Percentiles rank a stretch among this genome's conserved stretches.
phyloP scores from a whole-genome alignment of 2,329 filamentous ascomycete genomes.

The Sporothrix brasiliensis region DNA sequence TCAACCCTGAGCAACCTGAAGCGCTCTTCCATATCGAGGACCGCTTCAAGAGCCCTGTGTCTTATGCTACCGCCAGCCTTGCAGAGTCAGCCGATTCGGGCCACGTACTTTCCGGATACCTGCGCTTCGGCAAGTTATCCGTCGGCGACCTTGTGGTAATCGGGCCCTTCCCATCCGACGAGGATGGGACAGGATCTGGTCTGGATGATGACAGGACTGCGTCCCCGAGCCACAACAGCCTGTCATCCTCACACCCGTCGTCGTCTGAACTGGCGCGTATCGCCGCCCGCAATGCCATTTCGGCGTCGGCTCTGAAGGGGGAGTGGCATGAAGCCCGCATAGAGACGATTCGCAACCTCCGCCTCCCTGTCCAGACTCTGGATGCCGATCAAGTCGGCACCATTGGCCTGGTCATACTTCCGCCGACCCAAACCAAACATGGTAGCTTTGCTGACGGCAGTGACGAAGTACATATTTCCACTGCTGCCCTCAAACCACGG shows the following conservation, averaged over 20 bases:
- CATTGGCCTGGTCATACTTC: conserved; percentile 71
- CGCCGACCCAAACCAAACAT: conserved; percentile 36
- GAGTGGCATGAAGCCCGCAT: conserved; percentile 83
- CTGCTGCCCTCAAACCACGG: conserved; percentile 51
- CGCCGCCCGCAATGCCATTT: conserved; percentile 56
- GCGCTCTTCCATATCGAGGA: conserved; percentile 89
- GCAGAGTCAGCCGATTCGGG: conserved; percentile 54
- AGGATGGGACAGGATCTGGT: conserved; percentile 51
- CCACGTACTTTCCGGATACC: conserved; percentile 80
- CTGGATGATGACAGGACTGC: conserved; percentile 53
- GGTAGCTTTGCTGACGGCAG: background rate
- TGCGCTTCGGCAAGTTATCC: conserved; percentile 75
- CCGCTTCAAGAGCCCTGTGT: conserved; percentile 73
- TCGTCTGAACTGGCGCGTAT: conserved; percentile 57
- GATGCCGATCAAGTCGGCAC: conserved; percentile 85
- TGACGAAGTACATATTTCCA: conserved; percentile 30
- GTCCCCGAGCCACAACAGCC: conserved; percentile 52
- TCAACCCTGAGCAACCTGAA: conserved; percentile 62
- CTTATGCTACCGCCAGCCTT: conserved; percentile 56
- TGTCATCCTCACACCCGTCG: conserved; percentile 57
- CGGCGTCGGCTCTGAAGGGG: conserved; percentile 57
- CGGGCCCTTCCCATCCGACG: conserved; percentile 72
- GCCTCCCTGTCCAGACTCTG: conserved; percentile 76
- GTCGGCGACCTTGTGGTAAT: conserved; percentile 78
- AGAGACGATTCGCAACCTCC: conserved; percentile 83